Evolutionary conservation across 75 land plant species (phyloP).

Genomic region (Selaginella moellendorffii): DNA sequence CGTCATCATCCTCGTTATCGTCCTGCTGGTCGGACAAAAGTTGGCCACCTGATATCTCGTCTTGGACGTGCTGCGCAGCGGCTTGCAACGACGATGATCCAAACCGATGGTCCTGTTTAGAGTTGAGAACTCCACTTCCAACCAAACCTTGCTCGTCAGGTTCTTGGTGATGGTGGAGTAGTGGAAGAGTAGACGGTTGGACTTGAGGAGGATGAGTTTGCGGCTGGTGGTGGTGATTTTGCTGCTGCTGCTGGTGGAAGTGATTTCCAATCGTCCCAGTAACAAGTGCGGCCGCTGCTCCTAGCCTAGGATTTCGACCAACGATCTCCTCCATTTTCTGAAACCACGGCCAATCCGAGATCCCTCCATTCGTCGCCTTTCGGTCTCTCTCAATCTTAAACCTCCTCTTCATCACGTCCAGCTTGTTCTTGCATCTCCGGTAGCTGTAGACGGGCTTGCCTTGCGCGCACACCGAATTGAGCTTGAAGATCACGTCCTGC

Average conservation of each 20-base stretch:
- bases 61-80: too few relatives aligned
- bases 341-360: neutral
- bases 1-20: neutral
- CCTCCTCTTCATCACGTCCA: neutral
- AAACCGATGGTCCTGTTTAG: neutral
- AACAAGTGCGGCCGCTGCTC: too few relatives aligned
- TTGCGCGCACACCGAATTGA: conserved; percentile 5
- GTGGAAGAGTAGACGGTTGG: neutral
- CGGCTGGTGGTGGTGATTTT: too few relatives aligned
- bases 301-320: neutral
- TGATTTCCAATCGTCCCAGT: too few relatives aligned
- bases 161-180: neutral
- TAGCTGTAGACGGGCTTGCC: conserved; percentile 4
- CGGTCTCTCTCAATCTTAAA: neutral
- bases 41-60: too few relatives aligned
- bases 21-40: too few relatives aligned
- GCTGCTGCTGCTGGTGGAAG: too few relatives aligned
- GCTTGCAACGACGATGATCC: too few relatives aligned
- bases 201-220: neutral
- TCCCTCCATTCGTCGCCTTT: neutral
- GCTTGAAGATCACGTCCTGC: conserved; percentile 2
- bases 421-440: conserved; percentile 10
- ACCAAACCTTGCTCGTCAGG: neutral
- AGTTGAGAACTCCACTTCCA: neutral
- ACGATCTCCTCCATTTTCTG: neutral